Percentiles rank a stretch among this genome's conserved stretches.
Conservation (phyloP, 441 rosid genomes). For the Sinapis alba region DNA sequence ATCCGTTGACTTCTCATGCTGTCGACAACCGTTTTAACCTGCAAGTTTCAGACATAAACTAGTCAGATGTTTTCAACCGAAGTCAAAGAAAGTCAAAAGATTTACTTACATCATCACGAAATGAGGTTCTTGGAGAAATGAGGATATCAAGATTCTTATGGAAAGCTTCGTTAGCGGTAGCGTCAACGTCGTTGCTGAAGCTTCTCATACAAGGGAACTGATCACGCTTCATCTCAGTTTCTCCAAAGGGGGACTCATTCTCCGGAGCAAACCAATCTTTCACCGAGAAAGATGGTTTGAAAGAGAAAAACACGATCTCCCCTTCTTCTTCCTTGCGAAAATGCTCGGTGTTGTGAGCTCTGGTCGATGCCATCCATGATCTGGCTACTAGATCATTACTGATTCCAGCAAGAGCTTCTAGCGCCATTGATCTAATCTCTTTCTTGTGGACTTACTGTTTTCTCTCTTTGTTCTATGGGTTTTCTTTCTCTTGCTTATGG, state of each 20-base stretch:
- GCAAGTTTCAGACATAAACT: slow-evolving; percentile 12
- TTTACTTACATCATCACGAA: slow-evolving; percentile 29
- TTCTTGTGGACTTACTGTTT: not conserved
- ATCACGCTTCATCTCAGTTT: slow-evolving; percentile 42
- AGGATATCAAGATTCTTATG: slow-evolving; percentile 42
- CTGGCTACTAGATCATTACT: slow-evolving; percentile 43
- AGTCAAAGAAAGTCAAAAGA: not conserved
- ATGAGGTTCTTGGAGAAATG: slow-evolving; percentile 31
- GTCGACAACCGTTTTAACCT: slow-evolving; percentile 52
- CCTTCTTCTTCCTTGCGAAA: slow-evolving; percentile 33
- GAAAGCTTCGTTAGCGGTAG: slow-evolving; percentile 67
- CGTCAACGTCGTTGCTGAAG: slow-evolving; percentile 43
- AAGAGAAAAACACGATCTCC: slow-evolving; percentile 45
- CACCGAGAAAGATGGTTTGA: slow-evolving; percentile 56
- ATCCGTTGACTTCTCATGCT: slow-evolving; percentile 45
- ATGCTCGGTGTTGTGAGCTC: slow-evolving; percentile 39
- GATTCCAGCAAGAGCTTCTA: slow-evolving; percentile 40
- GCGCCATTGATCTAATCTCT: slow-evolving; percentile 42
- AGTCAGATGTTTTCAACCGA: not conserved
- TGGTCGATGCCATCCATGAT: slow-evolving; percentile 44
- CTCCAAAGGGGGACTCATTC: slow-evolving; percentile 53
- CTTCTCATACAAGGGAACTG: slow-evolving; percentile 47
- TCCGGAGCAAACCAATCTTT: slow-evolving; percentile 45
- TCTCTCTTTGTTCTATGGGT: not conserved
- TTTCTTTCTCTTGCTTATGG: too few relatives aligned